Percentiles rank a stretch among this genome's conserved stretches.
phyloP scores from a whole-genome alignment of 2,329 filamentous ascomycete genomes.

The Rhinocladiella similis region DNA sequence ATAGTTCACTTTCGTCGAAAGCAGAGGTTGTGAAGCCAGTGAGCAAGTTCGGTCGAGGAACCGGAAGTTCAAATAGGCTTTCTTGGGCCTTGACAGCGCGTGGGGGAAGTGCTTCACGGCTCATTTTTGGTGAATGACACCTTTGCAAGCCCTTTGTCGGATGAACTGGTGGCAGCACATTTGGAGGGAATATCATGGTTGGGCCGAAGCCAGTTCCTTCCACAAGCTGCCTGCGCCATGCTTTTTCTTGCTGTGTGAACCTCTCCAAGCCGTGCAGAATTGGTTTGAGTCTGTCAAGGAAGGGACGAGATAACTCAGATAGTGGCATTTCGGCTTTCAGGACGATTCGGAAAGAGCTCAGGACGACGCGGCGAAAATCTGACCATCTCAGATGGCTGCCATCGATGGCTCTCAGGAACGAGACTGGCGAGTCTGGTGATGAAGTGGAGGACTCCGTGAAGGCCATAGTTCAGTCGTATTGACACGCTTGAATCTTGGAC shows the following conservation, averaged over 20 bases:
- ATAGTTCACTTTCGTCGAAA: constrained; percentile 23
- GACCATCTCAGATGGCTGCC: constrained; percentile 28
- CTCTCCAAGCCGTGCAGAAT: constrained; percentile 12
- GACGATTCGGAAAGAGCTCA: constrained; percentile 23
- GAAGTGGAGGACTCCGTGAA: constrained; percentile 5
- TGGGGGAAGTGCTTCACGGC: constrained; percentile 24
- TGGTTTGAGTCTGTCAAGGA: constrained; percentile 16
- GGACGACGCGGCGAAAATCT: constrained; percentile 24
- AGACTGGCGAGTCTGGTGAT: constrained; percentile 18
- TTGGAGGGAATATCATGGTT: constrained; percentile 26
- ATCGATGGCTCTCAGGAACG: constrained; percentile 23
- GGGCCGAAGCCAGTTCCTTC: constrained; percentile 23
- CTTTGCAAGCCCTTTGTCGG: constrained; percentile 12
- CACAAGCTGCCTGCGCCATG: constrained; percentile 20
- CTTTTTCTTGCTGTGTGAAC: constrained; percentile 19
- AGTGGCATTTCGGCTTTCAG: constrained; percentile 13
- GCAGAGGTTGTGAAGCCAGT: constrained; percentile 24
- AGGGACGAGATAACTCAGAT: constrained; percentile 16
- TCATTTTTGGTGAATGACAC: constrained; percentile 22
- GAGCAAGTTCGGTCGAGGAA: constrained; percentile 24
- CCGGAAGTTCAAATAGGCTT: constrained; percentile 26
- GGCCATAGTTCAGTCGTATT: neutral
- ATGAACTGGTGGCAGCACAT: constrained; percentile 20
- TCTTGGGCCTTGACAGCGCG: constrained; percentile 18
- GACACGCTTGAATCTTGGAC: neutral